Evolutionary conservation across 768 basidiomycete genomes (phyloP), one percentile per base, ranked within the genome.

Genomic region (Mycena filopes): DNA sequence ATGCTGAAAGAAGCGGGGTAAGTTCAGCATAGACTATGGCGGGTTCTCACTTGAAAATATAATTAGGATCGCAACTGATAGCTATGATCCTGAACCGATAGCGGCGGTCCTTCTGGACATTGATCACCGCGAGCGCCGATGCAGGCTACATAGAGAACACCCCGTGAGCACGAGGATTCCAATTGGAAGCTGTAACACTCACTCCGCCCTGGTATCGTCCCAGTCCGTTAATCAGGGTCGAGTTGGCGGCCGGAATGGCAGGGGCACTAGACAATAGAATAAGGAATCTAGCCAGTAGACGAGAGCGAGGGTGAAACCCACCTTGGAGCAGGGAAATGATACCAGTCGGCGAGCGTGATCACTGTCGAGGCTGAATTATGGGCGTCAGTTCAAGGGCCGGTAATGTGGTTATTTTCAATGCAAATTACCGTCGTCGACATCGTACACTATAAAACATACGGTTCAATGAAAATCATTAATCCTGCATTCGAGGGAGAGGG

Each of bases 81-180:
- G 75, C 77, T 4, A 86, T 74, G 26, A 86, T 67, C 31, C 85
- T 83, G 74, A 86, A 79, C n/a, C 85, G 81, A 66, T 86, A 85
- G 9, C 80, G 76, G 33, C 74, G 73, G 23, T 77, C 76, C 12
- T 72, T 56, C 10, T 73, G 46, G 29, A 85, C 82, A n/a, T 70
- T 78, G 26, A 84, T 71, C 1, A 83, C 78, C 0, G 83, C 68
- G 20, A 85, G 76, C 0, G 74, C 71, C 10, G 77, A 70, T 1
- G 68, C 54, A 16, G 82, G 77, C 63, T 69, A 42, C 3, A n/a
- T 25, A 12, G 42, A 31, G 21, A n/a, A n/a, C n/a, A n/a, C n/a
- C n/a, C n/a, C n/a, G 12, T 61, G 16, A 68, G 55, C 16, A 33
- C 13, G 10, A n/a, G 25, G 8, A 41, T 6, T n/a, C 20, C 23